Conservation (phyloP, 805 yeast genomes). For the Starmerella stellata region DNA sequence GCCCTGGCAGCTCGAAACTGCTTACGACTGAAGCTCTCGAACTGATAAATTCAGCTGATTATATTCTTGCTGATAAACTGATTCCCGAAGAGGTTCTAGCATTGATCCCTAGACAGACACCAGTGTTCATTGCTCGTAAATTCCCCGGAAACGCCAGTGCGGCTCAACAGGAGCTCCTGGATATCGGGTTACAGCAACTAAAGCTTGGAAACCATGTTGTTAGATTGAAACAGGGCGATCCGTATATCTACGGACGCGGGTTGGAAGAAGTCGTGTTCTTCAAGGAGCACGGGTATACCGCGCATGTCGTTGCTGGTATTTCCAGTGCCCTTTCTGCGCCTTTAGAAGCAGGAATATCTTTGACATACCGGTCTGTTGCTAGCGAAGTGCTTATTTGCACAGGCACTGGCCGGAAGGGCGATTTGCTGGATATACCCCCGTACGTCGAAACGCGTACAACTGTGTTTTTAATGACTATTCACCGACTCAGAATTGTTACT, state of each 20-base stretch:
- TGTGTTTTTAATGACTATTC: slow-evolving; percentile 77
- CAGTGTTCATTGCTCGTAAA: slow-evolving; percentile 70
- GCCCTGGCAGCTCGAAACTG: slow-evolving; percentile 75
- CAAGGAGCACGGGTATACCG: slow-evolving; percentile 44
- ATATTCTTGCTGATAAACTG: slow-evolving; percentile 73
- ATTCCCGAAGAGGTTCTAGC: slow-evolving; percentile 79
- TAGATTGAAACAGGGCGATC: slow-evolving; percentile 89
- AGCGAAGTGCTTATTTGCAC: slow-evolving; percentile 88
- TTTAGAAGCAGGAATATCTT: slow-evolving; percentile 62
- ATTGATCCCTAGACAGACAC: slow-evolving; percentile 58
- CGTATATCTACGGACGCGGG: slow-evolving; percentile 89
- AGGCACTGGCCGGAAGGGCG: slow-evolving; percentile 83
- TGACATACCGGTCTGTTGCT: slow-evolving; percentile 79
- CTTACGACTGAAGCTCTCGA: slow-evolving; percentile 71
- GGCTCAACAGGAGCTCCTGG: slow-evolving; percentile 71
- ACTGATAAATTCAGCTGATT: slow-evolving; percentile 65
- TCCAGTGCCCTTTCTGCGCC: slow-evolving; percentile 84
- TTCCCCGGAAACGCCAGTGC: slow-evolving; percentile 93
- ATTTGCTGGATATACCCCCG: slow-evolving; percentile 58
- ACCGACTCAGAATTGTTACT: slow-evolving; percentile 33
- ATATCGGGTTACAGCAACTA: slow-evolving; percentile 51
- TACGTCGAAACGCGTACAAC: slow-evolving; percentile 60
- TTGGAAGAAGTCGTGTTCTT: slow-evolving; percentile 78
- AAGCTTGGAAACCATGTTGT: slow-evolving; percentile 59
- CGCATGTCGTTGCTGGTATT: slow-evolving; percentile 69